Evolutionary conservation across 2,329 filamentous ascomycete species (phyloP).

Genomic region (Colletotrichum musicola): DNA sequence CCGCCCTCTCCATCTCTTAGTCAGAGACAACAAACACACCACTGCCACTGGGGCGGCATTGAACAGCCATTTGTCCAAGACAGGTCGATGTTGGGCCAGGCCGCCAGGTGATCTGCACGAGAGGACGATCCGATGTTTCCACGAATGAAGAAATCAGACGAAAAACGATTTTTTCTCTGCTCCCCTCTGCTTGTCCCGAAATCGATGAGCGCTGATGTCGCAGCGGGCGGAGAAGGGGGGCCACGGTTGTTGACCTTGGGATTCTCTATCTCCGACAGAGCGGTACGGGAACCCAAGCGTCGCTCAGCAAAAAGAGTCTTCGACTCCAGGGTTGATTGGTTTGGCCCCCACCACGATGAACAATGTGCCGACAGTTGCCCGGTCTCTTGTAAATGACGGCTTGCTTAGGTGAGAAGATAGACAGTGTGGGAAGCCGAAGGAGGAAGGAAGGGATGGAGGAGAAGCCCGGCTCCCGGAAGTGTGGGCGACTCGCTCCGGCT

Average conservation of each 20-base stretch:
- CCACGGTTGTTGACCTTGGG: not conserved
- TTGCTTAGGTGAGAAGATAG: not conserved
- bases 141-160: constrained; percentile 29
- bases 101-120: constrained; percentile 7
- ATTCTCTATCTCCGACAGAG: constrained; percentile 2
- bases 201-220: constrained; percentile 13
- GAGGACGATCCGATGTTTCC: constrained; percentile 5
- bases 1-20: not conserved
- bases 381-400: constrained; percentile 35
- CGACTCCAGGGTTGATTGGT: not conserved
- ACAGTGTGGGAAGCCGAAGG: too few species aligned
- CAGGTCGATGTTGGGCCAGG: constrained; percentile 5
- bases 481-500: constrained; percentile 4
- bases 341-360: not conserved
- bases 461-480: constrained; percentile 9
- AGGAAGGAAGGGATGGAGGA: not conserved
- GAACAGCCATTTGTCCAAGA: constrained; percentile 22
- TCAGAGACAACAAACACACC: constrained; percentile 1
- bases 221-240: not conserved
- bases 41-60: constrained; percentile 3
- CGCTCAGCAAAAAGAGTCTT: not conserved
- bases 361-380: constrained; percentile 10
- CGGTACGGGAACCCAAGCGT: constrained; percentile 1
- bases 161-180: not conserved
- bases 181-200: not conserved